Conservation (phyloP, 2,329 filamentous ascomycete species). For the Fusarium sororula region DNA sequence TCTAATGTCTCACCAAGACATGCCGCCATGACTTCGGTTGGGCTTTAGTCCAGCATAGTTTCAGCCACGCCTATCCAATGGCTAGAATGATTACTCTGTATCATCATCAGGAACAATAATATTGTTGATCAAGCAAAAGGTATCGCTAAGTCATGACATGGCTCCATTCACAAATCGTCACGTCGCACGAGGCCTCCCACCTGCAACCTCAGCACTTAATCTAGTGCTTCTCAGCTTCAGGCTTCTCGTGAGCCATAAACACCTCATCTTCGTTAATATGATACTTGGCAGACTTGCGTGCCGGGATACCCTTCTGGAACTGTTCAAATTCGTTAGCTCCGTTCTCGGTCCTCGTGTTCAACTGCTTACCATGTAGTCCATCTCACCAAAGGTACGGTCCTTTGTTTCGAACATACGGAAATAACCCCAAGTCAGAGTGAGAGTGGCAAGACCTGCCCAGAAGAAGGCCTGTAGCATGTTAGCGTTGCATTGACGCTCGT, state of each 20-base stretch:
- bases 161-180: neutral
- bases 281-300: slow-evolving; percentile 51
- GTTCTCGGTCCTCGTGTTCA: neutral
- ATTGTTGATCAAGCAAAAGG: slow-evolving; percentile 11
- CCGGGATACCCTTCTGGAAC: slow-evolving; percentile 50
- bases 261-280: slow-evolving; percentile 49
- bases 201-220: neutral
- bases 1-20: slow-evolving; percentile 24
- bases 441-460: slow-evolving; percentile 49
- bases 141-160: slow-evolving; percentile 2
- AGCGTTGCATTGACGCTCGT: neutral
- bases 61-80: slow-evolving; percentile 2
- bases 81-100: neutral
- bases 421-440: slow-evolving; percentile 53
- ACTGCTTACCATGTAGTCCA: slow-evolving; percentile 52
- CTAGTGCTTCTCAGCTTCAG: slow-evolving; percentile 27
- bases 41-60: slow-evolving; percentile 2
- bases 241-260: slow-evolving; percentile 34
- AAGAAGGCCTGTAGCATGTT: slow-evolving; percentile 51
- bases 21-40: slow-evolving; percentile 7
- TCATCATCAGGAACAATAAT: neutral
- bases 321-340: slow-evolving; percentile 27
- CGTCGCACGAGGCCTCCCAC: neutral
- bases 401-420: slow-evolving; percentile 57
- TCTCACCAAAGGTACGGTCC: slow-evolving; percentile 55